Conservation (phyloP, 2,329 filamentous ascomycete genomes). For the Westerdykella sp. region DNA sequence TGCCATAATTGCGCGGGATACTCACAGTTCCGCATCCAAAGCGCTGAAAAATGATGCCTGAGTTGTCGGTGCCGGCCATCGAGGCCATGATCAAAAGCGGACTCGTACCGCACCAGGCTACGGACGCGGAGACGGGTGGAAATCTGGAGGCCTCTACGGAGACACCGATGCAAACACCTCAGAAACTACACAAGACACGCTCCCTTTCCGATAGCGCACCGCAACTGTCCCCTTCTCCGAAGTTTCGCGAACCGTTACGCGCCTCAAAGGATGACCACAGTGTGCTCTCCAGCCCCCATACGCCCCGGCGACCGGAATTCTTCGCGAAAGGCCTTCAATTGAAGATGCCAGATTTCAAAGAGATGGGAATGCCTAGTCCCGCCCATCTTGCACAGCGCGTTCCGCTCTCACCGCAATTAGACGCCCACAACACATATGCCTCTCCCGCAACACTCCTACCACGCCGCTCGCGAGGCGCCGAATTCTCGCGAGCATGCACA, state of each 20-base stretch:
- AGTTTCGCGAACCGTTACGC: constrained; percentile 37
- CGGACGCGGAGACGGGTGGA: background rate
- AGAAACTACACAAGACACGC: constrained; percentile 37
- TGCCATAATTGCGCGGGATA: no score
- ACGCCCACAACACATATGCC: constrained; percentile 76
- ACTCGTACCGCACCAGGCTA: constrained; percentile 12
- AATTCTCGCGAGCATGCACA: constrained; percentile 89
- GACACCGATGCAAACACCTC: constrained; percentile 19
- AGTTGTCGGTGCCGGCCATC: constrained; percentile 9
- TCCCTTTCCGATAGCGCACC: constrained; percentile 43
- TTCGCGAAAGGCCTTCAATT: constrained; percentile 60
- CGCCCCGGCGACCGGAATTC: constrained; percentile 64
- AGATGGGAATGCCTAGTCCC: constrained; percentile 42
- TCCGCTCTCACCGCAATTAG: constrained; percentile 79
- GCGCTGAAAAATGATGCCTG: constrained; percentile 12
- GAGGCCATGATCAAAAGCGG: constrained; percentile 13
- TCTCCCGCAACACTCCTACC: constrained; percentile 85
- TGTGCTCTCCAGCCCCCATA: constrained; percentile 43
- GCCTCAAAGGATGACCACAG: constrained; percentile 43
- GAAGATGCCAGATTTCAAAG: constrained; percentile 56
- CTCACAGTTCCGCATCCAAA: no score
- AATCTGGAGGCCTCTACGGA: background rate
- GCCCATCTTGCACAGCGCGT: constrained; percentile 51
- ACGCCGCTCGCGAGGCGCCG: constrained; percentile 79
- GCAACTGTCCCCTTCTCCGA: constrained; percentile 42